Conservation (phyloP, 129 eudicot genomes). For the Artemisia annua region DNA sequence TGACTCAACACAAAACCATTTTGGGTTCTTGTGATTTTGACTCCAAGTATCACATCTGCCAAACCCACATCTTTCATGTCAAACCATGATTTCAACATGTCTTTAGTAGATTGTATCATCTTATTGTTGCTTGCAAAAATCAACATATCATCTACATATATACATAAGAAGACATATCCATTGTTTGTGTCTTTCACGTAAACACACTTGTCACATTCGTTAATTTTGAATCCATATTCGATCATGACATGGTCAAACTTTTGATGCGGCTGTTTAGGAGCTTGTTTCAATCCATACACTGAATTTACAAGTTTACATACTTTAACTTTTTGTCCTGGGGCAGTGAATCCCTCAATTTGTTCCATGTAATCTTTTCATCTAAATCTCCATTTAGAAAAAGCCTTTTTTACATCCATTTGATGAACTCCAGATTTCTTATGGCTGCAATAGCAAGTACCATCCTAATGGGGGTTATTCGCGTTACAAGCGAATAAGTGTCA, state of each 20-base stretch:
- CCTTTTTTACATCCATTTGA: background rate
- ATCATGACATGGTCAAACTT: background rate
- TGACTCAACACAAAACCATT: background rate
- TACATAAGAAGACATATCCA: background rate
- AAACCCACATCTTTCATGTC: background rate
- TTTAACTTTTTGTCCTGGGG: background rate
- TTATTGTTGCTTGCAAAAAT: background rate
- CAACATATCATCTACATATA: background rate
- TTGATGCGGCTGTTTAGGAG: background rate
- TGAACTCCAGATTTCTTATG: no score
- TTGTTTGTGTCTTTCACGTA: background rate
- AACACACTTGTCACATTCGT: slow-evolving; percentile 1
- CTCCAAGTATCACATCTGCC: background rate
- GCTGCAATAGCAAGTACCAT: no score
- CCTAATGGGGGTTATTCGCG: no score
- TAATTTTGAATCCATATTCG: background rate
- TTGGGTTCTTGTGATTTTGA: background rate
- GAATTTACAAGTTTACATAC: background rate
- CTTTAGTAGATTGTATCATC: background rate
- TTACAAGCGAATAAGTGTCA: no score
- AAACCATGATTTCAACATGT: background rate
- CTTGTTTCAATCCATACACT: background rate
- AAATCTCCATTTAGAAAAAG: background rate
- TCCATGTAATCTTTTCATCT: background rate
- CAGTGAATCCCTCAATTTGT: background rate